phyloP scores from a whole-genome alignment of 306 rosid genomes.

The Albizia julibrissin region DNA sequence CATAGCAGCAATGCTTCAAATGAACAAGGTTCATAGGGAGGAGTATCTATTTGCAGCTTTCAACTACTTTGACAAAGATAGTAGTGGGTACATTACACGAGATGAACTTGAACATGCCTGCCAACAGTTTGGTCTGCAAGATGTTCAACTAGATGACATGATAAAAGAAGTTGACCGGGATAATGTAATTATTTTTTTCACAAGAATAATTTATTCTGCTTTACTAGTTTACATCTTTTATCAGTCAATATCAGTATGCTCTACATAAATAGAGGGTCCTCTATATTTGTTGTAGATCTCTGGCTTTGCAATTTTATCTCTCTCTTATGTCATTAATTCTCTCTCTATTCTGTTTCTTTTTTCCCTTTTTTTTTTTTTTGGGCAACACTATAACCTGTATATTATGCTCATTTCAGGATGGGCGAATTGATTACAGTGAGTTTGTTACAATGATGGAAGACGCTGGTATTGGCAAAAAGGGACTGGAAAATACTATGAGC shows the following conservation, averaged over 20 bases:
- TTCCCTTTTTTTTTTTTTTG: not conserved
- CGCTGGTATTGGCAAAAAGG: constrained; percentile 48
- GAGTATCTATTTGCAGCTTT: constrained; percentile 2
- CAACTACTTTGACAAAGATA: constrained; percentile 11
- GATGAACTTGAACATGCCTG: constrained; percentile 8
- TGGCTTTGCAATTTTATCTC: too few relatives aligned
- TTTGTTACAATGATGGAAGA: constrained; percentile 78
- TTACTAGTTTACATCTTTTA: too few relatives aligned
- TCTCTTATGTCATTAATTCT: too few relatives aligned
- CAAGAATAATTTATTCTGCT: too few relatives aligned
- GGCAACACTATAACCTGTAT: not conserved
- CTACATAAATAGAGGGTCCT: not conserved
- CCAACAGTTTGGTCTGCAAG: constrained; percentile 12
- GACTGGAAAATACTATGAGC: constrained; percentile 38
- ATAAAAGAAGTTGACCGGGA: not conserved
- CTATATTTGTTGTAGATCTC: not conserved
- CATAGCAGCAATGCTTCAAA: constrained; percentile 1
- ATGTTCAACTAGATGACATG: constrained; percentile 3
- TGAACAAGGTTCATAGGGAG: not conserved
- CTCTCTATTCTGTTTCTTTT: not conserved
- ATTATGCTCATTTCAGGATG: constrained; percentile 46
- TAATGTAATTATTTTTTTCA: not conserved
- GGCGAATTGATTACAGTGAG: constrained; percentile 67
- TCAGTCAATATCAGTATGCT: not conserved
- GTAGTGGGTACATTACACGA: constrained; percentile 8